Base-by-base conservation (phyloP, 345 rosid species). In the Salix koriyanagi region DNA sequence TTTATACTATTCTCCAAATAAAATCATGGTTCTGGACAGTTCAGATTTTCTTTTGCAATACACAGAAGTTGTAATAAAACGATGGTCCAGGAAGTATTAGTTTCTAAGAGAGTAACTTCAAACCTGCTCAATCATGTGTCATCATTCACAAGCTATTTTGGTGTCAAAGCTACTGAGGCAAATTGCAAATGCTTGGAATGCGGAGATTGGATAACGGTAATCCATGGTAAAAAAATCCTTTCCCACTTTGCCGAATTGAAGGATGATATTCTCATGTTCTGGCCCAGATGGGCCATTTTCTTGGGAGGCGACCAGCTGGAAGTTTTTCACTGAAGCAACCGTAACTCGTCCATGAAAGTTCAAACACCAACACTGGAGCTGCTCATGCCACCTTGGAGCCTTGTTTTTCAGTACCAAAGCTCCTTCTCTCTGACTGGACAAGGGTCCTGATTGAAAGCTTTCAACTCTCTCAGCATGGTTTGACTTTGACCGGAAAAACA, bases 321-420 rank as follows among this genome's bases (percentile, higher is more conserved):
- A 81, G 75, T 81, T 81, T 71, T 81, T 81, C 34, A 81, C 83
- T 21, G 83, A 81, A 28, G 83, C 83, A 54, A 81, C 77, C 25
- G 83, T 81, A n/a, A 81, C 83, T 46, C 83, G 80, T 26, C 83
- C 83, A 41, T 81, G 75, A 56, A 81, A 81, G 66, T 81, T 81
- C 70, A 81, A 69, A 69, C 83, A 81, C 83, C 83, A 81, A 37
- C 82, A 79, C 67, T 81, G 83, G 67, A 81, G 80, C 74, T 81
- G 83, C 42, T 81, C 83, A 5, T 81, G 83, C 83, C 83, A 81
- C 70, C 83, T 76, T 16, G 83, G 83, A 34, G 83, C 74, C 71
- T 76, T 81, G 80, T 81, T 81, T 30, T 58, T 73, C 65, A 81
- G 39, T 19, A 80, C 68, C 56, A 72, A 70, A 11, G 75, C 75